Conservation (phyloP, 495 filamentous ascomycete genomes). For the Tuber aestivum region DNA sequence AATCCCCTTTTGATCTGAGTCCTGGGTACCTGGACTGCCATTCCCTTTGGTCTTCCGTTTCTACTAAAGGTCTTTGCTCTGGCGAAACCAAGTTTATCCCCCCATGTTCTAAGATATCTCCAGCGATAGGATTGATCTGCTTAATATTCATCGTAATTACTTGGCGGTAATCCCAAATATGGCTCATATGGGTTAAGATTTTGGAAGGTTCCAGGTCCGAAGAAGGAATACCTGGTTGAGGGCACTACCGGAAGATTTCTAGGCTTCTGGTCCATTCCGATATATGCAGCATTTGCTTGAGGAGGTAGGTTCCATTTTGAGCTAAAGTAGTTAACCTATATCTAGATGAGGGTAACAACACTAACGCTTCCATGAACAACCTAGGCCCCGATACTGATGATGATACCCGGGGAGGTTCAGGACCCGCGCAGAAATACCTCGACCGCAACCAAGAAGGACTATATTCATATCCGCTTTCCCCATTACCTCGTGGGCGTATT, state of each 20-base stretch:
- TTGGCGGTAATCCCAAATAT: constrained; percentile 60
- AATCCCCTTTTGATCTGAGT: constrained; percentile 63
- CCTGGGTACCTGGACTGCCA: constrained; percentile 65
- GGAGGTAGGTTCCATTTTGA: constrained; percentile 41
- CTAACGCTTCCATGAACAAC: neutral
- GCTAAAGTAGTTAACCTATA: neutral
- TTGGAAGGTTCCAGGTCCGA: constrained; percentile 65
- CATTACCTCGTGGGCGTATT: neutral
- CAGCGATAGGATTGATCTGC: constrained; percentile 63
- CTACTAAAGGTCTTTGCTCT: constrained; percentile 62
- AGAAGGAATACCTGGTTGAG: constrained; percentile 52
- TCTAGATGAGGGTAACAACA: neutral
- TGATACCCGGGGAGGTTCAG: neutral
- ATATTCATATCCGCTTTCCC: neutral
- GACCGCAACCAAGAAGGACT: neutral
- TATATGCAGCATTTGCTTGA: constrained; percentile 49
- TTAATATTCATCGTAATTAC: constrained; percentile 62
- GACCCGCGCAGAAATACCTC: neutral
- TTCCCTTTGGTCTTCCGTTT: constrained; percentile 67
- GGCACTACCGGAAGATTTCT: constrained; percentile 48
- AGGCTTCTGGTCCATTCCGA: constrained; percentile 48
- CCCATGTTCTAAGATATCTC: constrained; percentile 68
- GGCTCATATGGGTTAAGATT: constrained; percentile 65
- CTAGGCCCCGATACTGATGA: neutral
- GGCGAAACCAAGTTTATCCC: constrained; percentile 73